Base-by-base conservation (phyloP, 2,329 filamentous ascomycete species). In the Monosporascus ibericus region DNA sequence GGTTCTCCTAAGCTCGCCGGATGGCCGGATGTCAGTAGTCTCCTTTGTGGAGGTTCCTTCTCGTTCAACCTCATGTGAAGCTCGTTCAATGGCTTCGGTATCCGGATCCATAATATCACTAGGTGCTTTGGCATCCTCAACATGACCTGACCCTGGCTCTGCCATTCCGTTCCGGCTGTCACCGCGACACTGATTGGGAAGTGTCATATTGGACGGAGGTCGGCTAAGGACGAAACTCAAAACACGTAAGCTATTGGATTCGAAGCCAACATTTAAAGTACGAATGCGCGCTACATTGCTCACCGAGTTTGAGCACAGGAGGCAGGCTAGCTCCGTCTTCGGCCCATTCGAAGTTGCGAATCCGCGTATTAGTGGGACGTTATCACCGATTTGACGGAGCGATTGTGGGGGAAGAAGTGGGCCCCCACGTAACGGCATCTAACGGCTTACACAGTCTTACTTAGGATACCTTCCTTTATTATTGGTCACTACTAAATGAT, bases 1-100 rank as follows among this genome's bases (percentile, higher is more conserved):
- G 2, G 63, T 63, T 51, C 61, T 61, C 27, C 54, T 61, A 17
- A 64, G 17, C n/a, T 65, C 62, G 8, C 50, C 50, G 3, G 62
- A 60, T 3, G n/a, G 22, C 25, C 42, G 42, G 4, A 25, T 25
- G 14, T 14, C 24, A 15, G 14, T 6, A 11, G 7, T n/a, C 24
- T 46, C 42, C 24, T 46, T 46, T 46, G 20, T 46, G 20, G 22
- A 5, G 24, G 22, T 15, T 27, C 42, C 22, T 30, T 7, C 17
- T 46, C 30, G 30, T 11, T 34, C 42, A 17, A 46, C 42, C 14
- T 46, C 42, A 27, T 30, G 22, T 46, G 42, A 24, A n/a, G 4
- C 24, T 46, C 42, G 22, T n/a, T 46, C n/a, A n/a, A 40, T 20
- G 17, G 38, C 38, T 40, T 40, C 17, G 15, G 25, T 46, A 30